Evolutionary conservation across 768 basidiomycete species (phyloP).

Genomic region (Leccinellum albellum): DNA sequence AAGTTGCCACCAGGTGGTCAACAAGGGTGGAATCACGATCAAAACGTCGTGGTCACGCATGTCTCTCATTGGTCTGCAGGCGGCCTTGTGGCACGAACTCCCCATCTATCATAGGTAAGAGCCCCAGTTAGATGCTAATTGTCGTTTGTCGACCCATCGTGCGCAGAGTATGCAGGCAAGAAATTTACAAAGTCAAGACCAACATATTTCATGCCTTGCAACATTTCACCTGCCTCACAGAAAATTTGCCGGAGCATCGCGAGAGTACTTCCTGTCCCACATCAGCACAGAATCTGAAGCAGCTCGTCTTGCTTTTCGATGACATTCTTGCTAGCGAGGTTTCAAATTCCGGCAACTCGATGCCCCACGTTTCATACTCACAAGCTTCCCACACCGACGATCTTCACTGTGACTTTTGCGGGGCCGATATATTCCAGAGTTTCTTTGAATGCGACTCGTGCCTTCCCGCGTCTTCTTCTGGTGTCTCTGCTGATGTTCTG

Average conservation of each 20-base stretch:
- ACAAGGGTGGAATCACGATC: slow-evolving; percentile 73
- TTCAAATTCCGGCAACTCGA: slow-evolving; percentile 36
- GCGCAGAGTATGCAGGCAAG: slow-evolving; percentile 70
- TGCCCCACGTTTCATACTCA: slow-evolving; percentile 30
- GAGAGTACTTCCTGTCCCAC: neutral
- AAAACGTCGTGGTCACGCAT: slow-evolving; percentile 88
- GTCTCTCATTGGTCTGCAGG: slow-evolving; percentile 57
- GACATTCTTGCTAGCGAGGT: slow-evolving; percentile 42
- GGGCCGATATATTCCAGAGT: slow-evolving; percentile 75
- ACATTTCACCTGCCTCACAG: slow-evolving; percentile 25
- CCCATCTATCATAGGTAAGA: slow-evolving; percentile 74
- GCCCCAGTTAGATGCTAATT: neutral
- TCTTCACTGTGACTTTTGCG: slow-evolving; percentile 74
- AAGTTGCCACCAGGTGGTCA: slow-evolving; percentile 82
- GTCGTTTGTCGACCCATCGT: neutral
- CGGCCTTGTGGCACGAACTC: slow-evolving; percentile 67
- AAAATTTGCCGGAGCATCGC: slow-evolving; percentile 3
- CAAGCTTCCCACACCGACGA: slow-evolving; percentile 20
- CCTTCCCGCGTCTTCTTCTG: slow-evolving; percentile 21
- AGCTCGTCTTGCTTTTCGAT: slow-evolving; percentile 46
- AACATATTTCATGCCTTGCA: slow-evolving; percentile 55
- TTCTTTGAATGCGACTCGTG: slow-evolving; percentile 70
- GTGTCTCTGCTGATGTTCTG: slow-evolving; percentile 9
- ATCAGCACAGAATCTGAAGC: slow-evolving; percentile 24
- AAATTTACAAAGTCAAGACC: slow-evolving; percentile 72